Percentiles rank a stretch among this genome's conserved stretches.
Conservation (phyloP, 768 basidiomycete genomes). For the Macrolepiota fuliginosa region DNA sequence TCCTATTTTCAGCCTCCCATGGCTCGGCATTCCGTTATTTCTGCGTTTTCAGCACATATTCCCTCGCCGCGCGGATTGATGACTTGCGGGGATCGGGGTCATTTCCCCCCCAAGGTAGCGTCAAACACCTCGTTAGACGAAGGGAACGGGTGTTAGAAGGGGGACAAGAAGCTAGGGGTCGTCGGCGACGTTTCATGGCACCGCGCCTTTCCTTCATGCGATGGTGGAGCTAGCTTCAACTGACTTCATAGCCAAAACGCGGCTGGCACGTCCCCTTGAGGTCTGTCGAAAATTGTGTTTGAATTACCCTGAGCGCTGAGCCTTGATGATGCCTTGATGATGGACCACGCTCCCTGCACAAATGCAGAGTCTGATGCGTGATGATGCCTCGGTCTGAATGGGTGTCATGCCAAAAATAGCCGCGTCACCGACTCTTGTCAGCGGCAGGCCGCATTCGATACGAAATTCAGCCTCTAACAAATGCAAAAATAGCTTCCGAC, state of each 20-base stretch:
- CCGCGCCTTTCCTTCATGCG: no score
- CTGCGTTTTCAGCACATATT: neutral
- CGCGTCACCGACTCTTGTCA: neutral
- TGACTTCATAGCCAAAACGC: neutral
- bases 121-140: neutral
- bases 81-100: neutral
- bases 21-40: neutral
- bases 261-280: neutral
- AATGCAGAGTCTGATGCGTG: no score
- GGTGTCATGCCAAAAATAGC: neutral
- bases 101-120: neutral
- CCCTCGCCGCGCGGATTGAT: neutral
- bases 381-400: neutral
- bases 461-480: neutral
- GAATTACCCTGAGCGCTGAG: neutral
- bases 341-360: no score
- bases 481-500: neutral
- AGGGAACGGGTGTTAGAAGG: no score
- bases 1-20: neutral
- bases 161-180: neutral
- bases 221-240: no score
- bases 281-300: neutral
- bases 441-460: neutral
- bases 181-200: no score
- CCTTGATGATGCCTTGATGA: no score